Conservation (phyloP, 352 stramenopile species). For the Phytopythium montanum region DNA sequence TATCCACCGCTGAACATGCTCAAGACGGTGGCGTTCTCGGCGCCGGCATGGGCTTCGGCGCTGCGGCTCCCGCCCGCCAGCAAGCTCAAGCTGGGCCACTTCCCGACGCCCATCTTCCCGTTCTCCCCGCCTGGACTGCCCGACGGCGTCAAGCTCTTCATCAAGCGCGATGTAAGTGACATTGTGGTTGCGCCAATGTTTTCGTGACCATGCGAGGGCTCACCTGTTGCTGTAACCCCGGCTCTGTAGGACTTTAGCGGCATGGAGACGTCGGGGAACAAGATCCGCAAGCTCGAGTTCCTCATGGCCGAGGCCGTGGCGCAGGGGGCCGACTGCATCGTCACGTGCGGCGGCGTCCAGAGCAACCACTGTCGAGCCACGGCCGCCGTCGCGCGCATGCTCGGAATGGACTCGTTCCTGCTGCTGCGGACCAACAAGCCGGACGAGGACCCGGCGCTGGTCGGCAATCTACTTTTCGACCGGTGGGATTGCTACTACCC, state of each 20-base stretch:
- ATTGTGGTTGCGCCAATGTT: too few species aligned
- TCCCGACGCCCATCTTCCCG: conserved; percentile 76
- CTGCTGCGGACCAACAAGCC: conserved; percentile 84
- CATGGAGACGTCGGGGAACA: conserved; percentile 93
- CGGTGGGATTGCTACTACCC: conserved; percentile 28
- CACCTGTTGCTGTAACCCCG: background rate
- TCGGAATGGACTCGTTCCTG: conserved; percentile 90
- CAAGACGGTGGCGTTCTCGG: conserved; percentile 51
- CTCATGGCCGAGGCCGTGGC: conserved; percentile 88
- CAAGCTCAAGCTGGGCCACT: conserved; percentile 68
- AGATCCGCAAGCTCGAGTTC: conserved; percentile 96
- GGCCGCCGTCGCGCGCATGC: conserved; percentile 80
- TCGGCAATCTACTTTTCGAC: conserved; percentile 80
- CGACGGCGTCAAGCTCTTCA: conserved; percentile 67
- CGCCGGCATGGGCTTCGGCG: conserved; percentile 52
- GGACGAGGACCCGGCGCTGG: conserved; percentile 58
- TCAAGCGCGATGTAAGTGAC: conserved; percentile 70
- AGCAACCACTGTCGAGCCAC: conserved; percentile 93
- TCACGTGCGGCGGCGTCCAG: conserved; percentile 93
- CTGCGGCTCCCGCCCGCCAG: conserved; percentile 39
- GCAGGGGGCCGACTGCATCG: conserved; percentile 81
- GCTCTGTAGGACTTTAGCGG: conserved; percentile 73
- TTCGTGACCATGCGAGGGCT: too few species aligned
- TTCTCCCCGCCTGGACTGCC: conserved; percentile 70
- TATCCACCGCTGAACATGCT: conserved; percentile 31